phyloP scores from a whole-genome alignment of 768 basidiomycete genomes.

The Russula compacta region DNA sequence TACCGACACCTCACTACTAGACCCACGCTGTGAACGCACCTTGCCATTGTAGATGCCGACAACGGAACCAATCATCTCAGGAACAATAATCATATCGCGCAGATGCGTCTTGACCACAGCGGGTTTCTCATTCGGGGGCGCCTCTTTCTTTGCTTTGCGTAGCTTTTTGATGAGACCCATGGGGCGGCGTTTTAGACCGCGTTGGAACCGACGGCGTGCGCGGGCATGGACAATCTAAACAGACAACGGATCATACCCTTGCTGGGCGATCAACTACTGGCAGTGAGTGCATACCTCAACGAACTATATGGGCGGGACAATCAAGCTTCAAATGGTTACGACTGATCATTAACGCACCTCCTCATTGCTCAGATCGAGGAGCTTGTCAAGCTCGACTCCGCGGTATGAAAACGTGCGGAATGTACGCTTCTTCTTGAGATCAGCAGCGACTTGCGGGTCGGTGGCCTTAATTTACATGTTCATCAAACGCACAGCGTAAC shows the following conservation, averaged over 20 bases:
- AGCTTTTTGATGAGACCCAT: constrained; percentile 99
- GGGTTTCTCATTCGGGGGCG: constrained; percentile 98
- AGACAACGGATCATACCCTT: neutral
- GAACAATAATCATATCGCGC: constrained; percentile 99
- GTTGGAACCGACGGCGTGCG: constrained; percentile 96
- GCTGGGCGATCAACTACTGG: neutral
- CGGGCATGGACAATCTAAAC: constrained; percentile 87
- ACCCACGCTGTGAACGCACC: constrained; percentile 32
- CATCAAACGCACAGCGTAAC: neutral
- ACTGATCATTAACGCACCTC: constrained; percentile 50
- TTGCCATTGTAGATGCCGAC: constrained; percentile 99
- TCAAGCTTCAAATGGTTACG: neutral
- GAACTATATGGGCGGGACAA: constrained; percentile 39
- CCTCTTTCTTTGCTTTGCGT: constrained; percentile 99
- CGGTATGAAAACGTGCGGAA: constrained; percentile 99
- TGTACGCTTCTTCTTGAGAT: constrained; percentile 96
- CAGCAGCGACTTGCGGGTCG: constrained; percentile 89
- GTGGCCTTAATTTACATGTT: constrained; percentile 53
- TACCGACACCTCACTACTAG: neutral
- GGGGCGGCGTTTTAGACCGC: constrained; percentile 96
- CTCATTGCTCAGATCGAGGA: constrained; percentile 92
- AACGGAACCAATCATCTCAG: constrained; percentile 99
- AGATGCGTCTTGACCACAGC: constrained; percentile 98
- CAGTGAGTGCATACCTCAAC: constrained; percentile 52
- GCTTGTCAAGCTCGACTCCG: constrained; percentile 96